These are phyloP conservation scores for Cantharellus cinnabarinus DNA, from an alignment of 768 basidiomycete species.

Conservation along the genomic window DNA sequence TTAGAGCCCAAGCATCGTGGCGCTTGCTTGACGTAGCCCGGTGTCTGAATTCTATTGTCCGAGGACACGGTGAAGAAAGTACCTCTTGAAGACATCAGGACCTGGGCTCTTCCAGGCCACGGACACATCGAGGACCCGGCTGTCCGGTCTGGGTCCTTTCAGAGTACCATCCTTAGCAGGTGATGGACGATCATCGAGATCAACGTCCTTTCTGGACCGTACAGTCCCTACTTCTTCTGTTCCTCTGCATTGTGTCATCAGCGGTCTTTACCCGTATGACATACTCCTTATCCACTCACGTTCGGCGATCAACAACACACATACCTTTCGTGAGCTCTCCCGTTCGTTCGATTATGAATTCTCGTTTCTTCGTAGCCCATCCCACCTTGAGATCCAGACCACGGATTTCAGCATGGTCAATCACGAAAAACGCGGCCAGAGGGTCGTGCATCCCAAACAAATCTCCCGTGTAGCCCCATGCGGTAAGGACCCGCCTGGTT, in stretches of 20 bases:
- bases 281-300: neutral
- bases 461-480: conserved; percentile 13
- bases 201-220: neutral
- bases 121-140: neutral
- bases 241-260: neutral
- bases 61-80: too few species aligned
- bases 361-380: conserved; percentile 4
- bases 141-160: neutral
- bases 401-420: conserved; percentile 8
- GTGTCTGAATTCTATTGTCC: too few species aligned
- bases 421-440: conserved; percentile 21
- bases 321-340: conserved; percentile 13
- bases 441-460: conserved; percentile 22
- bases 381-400: conserved; percentile 3
- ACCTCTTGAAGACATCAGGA: too few species aligned
- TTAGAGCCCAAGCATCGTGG: too few species aligned
- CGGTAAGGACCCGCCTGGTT: conserved; percentile 18
- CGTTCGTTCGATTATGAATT: conserved; percentile 12
- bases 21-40: too few species aligned
- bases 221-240: neutral
- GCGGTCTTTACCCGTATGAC: neutral
- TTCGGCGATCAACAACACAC: conserved; percentile 11
- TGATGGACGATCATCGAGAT: neutral
- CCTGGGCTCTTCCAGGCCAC: neutral
- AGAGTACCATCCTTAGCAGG: neutral